Base-by-base conservation (phyloP, 192 early-diverging fungal genomes). In the Coemansia sp. region DNA sequence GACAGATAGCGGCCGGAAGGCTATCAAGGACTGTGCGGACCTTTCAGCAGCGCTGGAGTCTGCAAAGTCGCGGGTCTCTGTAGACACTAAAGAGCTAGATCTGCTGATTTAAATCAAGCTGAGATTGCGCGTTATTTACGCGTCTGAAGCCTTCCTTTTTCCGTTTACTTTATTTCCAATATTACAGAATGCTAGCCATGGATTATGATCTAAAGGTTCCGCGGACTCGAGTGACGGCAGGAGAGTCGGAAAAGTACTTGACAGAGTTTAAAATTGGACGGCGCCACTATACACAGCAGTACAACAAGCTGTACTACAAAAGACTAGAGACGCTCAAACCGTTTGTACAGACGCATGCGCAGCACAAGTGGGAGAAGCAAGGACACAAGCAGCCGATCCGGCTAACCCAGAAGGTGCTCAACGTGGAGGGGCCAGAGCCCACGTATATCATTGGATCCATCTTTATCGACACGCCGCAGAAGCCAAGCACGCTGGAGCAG, bases 401-500 rank as follows among this genome's bases (percentile, higher is more conserved):
- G 23, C 64, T 73, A 55, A 86, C 89, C 13, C 53, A 77, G 15
- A 86, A 85, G 50, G 82, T 90, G 21, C 72, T 94, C 21, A 90
- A 96, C 57, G 81, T 94, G 9, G 81, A 81, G 15, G 66, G 78
- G 0, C 81, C 80, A 2, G 65, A 82, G 60, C 44, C 81, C 5
- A 88, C 85, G 42, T 94, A 81, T 59, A 78, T 94, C 9, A 68
- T 94, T 44, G 95, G 94, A 18, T 96, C 96, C 1, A 63, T 96
- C 9, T 98, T 90, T 63, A 81, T 91, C 21, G 94, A 98, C 13
- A 88, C 94, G 82, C 70, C 79, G 14, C 50, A 81, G 31, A 96
- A 96, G 63, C 94, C 96, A 33, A 94, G 91, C 68, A 91, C 96
- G 57, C 77, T 98, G 57, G 86, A 89, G 35, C 88, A 95, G 57